phyloP scores from a whole-genome alignment of 192 early-diverging fungal genomes.

The Coemansia sp. region DNA sequence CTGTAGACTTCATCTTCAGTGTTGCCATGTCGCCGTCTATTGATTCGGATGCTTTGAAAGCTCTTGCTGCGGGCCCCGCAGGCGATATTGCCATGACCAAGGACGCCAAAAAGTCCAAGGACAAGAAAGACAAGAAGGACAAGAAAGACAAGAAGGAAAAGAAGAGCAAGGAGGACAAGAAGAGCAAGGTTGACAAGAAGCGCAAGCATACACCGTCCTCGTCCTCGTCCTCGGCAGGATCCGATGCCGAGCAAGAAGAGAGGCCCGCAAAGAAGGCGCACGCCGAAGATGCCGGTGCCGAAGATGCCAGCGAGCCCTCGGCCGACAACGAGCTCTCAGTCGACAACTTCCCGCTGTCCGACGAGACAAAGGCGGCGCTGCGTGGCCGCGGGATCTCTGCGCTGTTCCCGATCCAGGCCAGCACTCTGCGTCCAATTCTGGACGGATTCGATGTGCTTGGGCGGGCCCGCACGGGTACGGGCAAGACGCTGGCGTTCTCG shows the following conservation, averaged over 20 bases:
- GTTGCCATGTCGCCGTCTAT: constrained; percentile 31
- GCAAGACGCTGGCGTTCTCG: constrained; percentile 95
- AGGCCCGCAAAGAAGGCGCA: constrained; percentile 52
- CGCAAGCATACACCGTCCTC: constrained; percentile 40
- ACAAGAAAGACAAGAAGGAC: constrained; percentile 39
- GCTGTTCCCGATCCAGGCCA: constrained; percentile 94
- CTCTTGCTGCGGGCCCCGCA: constrained; percentile 2
- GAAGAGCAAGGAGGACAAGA: constrained; percentile 27
- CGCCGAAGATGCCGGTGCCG: constrained; percentile 27
- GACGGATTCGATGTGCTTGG: constrained; percentile 81
- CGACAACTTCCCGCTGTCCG: constrained; percentile 57
- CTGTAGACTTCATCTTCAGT: not conserved
- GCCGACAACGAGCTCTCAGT: constrained; percentile 52
- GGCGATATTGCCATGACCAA: constrained; percentile 2
- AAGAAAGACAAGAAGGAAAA: constrained; percentile 50
- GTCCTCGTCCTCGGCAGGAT: constrained; percentile 13
- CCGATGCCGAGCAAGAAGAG: constrained; percentile 26
- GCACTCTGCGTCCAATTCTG: constrained; percentile 64
- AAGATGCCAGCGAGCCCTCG: constrained; percentile 11
- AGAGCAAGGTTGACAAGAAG: constrained; percentile 46
- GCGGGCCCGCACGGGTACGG: constrained; percentile 94
- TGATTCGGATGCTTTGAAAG: constrained; percentile 12
- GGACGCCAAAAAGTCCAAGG: constrained; percentile 32
- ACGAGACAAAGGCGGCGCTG: constrained; percentile 64
- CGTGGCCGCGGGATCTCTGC: constrained; percentile 66